These are phyloP conservation scores for Prunus padus DNA, from an alignment of 306 rosid genomes.

Conservation along the genomic window DNA sequence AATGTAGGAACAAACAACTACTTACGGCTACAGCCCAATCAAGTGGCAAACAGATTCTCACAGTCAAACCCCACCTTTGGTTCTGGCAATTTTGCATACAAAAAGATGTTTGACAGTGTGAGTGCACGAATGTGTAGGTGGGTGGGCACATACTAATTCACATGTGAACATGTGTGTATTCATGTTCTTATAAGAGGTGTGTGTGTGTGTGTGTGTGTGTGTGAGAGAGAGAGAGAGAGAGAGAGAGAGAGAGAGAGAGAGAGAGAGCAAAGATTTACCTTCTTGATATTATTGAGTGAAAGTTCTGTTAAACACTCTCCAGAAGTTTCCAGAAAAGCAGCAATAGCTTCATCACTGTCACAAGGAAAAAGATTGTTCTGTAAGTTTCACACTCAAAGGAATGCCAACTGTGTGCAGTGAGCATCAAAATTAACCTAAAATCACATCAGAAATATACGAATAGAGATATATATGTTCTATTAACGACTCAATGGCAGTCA, in stretches of 20 bases:
- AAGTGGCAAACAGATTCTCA: conserved; percentile 16
- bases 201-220: neutral
- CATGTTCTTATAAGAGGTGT: neutral
- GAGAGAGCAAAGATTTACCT: conserved; percentile 39
- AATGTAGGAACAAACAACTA: conserved; percentile 10
- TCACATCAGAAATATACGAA: neutral
- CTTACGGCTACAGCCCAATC: conserved; percentile 1
- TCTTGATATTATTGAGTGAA: conserved; percentile 65
- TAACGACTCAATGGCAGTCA: neutral
- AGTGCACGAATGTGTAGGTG: neutral
- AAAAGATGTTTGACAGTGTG: neutral
- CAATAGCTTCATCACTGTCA: conserved; percentile 79
- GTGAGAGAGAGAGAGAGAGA: conserved; percentile 3
- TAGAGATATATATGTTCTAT: neutral
- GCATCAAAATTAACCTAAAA: neutral
- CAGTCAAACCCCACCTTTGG: neutral
- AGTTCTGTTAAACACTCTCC: conserved; percentile 64
- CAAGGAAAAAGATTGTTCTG: neutral
- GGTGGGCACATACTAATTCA: neutral
- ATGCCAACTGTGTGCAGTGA: conserved; percentile 8
- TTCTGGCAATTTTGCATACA: conserved; percentile 5
- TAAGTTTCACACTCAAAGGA: conserved; percentile 12
- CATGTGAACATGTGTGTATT: neutral
- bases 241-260: neutral
- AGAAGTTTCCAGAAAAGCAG: conserved; percentile 64